Evolutionary conservation across 768 basidiomycete species (phyloP), one percentile per base, ranked within the genome.

Genomic region (Tricholoma terreum): DNA sequence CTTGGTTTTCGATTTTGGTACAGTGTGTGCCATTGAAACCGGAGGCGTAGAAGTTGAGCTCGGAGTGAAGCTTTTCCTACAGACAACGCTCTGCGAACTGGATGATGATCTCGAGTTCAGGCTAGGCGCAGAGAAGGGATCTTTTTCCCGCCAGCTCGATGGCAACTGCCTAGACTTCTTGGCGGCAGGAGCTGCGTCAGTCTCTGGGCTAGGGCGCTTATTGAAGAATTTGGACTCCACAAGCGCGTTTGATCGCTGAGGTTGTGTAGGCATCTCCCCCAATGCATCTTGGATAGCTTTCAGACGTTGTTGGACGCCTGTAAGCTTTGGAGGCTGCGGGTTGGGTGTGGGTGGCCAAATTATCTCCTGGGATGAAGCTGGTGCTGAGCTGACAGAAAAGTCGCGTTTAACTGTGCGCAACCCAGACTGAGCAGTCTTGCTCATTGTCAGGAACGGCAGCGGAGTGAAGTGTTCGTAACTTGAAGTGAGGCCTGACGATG

Each of bases 91-190:
- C 31, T n/a, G 31, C 17, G 61, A 56, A 38, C 54, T 36, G 53
- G 60, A 51, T 2, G 70, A 56, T 17, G 68, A 55, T 10, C 58
- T 43, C n/a, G 60, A 35, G 12, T 60, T 57, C 6, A 77, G 70
- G 54, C 71, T 73, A 19, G 78, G 69, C 14, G 71, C 72, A 19
- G 71, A 69, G 6, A 76, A 67, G 27, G 72, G 59, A 51, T 75
- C 67, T 38, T 75, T 68, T 27, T 70, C 64, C 6, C 67, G 64
- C 80, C 84, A 87, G 30, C 70, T 74, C 3, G 73, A 59, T 9
- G 87, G 87, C 2, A 89, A 71, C 54, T 78, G 75, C 24, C 87
- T 71, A n/a, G 69, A 69, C 63, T 85, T 87, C 68, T 85, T 83
- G n/a, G 73, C 60, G 2, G 73, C 69, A 6, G 64, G 71, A 10